Conservation (phyloP, 768 basidiomycete species). For the Phylloporus arenicola region DNA sequence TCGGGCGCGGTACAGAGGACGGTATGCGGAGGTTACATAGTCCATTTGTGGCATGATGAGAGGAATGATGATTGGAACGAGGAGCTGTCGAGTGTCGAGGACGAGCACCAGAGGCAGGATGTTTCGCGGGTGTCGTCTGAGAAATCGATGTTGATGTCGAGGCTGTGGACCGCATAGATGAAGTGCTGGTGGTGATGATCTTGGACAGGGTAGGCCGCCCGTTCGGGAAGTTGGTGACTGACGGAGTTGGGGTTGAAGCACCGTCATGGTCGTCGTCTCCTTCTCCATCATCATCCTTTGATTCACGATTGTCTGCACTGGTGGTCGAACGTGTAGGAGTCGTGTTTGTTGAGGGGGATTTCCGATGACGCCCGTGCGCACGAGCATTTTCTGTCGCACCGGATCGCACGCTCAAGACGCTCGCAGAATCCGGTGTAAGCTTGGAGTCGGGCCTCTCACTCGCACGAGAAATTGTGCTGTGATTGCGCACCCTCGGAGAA, state of each 20-base stretch:
- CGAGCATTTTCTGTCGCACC: slow-evolving; percentile 22
- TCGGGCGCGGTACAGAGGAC: slow-evolving; percentile 22
- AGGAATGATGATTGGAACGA: slow-evolving; percentile 22
- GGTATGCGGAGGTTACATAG: slow-evolving; percentile 29
- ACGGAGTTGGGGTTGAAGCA: slow-evolving; percentile 13
- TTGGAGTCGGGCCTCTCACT: slow-evolving; percentile 66
- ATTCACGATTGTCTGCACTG: neutral
- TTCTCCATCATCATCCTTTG: slow-evolving; percentile 4
- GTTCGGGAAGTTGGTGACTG: slow-evolving; percentile 8
- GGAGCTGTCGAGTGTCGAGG: slow-evolving; percentile 19
- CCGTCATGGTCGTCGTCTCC: slow-evolving; percentile 10
- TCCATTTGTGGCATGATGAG: slow-evolving; percentile 17
- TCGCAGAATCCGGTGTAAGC: slow-evolving; percentile 47
- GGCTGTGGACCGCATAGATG: slow-evolving; percentile 20
- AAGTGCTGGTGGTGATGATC: slow-evolving; percentile 22
- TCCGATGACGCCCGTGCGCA: slow-evolving; percentile 18
- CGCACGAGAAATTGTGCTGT: slow-evolving; percentile 22
- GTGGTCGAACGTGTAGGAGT: slow-evolving; percentile 2
- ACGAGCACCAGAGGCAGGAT: slow-evolving; percentile 12
- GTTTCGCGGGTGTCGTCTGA: slow-evolving; percentile 13
- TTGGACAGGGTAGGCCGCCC: slow-evolving; percentile 25
- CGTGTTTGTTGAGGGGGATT: slow-evolving; percentile 17
- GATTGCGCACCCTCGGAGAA: slow-evolving; percentile 19
- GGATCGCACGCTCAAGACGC: slow-evolving; percentile 23
- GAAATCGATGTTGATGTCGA: neutral